phyloP scores from a whole-genome alignment of 202 grass and related monocot species.

The Carex arenaria region DNA sequence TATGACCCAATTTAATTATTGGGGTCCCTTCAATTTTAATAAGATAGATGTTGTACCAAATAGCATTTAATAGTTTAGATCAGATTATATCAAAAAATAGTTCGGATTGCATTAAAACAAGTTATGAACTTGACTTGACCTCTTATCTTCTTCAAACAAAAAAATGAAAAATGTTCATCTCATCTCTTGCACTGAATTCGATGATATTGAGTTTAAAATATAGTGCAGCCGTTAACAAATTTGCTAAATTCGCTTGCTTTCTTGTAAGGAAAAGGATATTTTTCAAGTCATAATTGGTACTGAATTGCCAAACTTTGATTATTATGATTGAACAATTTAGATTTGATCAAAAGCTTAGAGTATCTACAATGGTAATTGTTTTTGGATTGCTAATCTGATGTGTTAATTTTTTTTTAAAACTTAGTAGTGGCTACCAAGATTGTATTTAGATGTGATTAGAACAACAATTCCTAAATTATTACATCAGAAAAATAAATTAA shows the following conservation, averaged over 20 bases:
- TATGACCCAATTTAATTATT: constrained; percentile 1
- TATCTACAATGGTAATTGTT: no score
- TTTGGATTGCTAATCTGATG: no score
- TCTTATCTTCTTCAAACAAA: no score
- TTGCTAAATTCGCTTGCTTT: not conserved
- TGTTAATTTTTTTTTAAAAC: no score
- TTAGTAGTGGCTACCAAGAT: no score
- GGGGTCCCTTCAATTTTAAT: not conserved
- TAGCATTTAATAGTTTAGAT: not conserved
- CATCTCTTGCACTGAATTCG: not conserved
- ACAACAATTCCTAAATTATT: no score
- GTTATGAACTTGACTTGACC: no score
- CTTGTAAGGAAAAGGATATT: not conserved
- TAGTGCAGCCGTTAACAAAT: not conserved
- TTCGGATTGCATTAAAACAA: no score
- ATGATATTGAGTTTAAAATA: not conserved
- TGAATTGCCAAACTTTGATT: not conserved
- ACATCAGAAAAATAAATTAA: no score
- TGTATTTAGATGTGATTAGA: no score
- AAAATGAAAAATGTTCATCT: not conserved
- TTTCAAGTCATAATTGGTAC: not conserved
- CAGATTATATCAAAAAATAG: no score
- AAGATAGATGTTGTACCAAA: not conserved
- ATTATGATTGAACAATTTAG: not conserved
- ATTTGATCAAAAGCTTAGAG: not conserved